Evolutionary conservation across 2,329 filamentous ascomycete genomes (phyloP), one percentile per base, ranked within the genome.

Genomic region (Pestalotiopsis fici): DNA sequence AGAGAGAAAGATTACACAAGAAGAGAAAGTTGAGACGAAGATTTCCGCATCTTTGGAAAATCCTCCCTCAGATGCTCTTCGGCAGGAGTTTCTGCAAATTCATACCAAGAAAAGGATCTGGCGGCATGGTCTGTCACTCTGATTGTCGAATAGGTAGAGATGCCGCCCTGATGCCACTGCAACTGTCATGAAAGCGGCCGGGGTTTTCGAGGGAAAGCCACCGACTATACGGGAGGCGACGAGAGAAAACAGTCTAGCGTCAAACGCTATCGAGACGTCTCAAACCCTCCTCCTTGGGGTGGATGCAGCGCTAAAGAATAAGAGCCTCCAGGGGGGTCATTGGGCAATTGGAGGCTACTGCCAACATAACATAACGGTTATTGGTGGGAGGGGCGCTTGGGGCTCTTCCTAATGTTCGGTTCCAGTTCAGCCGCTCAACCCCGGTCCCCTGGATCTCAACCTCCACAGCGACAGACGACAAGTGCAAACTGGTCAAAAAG

Each of bases 241-340:
- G 35, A 57, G 31, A 43, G 31, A 23, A 59, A 21, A 39, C 27
- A 28, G 21, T 28, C 39, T 65, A 59, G 63, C 63, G 57, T 59
- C 63, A 65, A 65, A 65, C 63, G 50, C n/a, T 35, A 31, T 39
- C 63, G 63, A 65, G 55, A 65, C 63, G 63, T 65, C 63, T 65
- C 63, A 65, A 23, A 43, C 61, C 15, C 15, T 50, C 43, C 39
- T 31, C 39, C 39, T 11, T 54, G 15, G n/a, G 61, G 39, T 47
- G 61, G 59, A 37, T 60, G n/a, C 57, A 31, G 60, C 60, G 60
- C 60, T 63, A 63, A 63, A n/a, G n/a, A 12, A 60, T n/a, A n/a
- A 21, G 18, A 31, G 55, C 27, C 23, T 60, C 31, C 31, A 35
- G 31, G 31, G 25, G 28, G 28, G 21, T 11, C 27, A 5, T 60